phyloP scores from a whole-genome alignment of 2,329 filamentous ascomycete species.

The Pseudopithomyces maydicus region DNA sequence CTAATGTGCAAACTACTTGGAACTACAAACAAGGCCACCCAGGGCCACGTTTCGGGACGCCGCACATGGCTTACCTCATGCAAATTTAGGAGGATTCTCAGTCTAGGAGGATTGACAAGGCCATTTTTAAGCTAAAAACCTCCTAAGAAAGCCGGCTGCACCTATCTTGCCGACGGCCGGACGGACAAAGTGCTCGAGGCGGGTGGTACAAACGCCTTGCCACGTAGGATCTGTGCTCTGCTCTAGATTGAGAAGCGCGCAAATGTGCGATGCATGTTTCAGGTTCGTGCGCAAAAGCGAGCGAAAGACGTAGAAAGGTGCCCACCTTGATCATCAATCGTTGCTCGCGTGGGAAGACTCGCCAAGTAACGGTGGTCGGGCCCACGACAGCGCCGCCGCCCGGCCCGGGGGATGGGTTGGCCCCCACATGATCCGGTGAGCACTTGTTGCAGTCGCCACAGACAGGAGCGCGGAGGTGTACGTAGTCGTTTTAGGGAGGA shows the following conservation, averaged over 20 bases:
- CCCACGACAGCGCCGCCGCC: constrained; percentile 1
- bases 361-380: constrained; percentile 3
- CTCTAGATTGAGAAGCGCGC: background rate
- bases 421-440: constrained; percentile 18
- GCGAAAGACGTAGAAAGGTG: background rate
- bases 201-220: too few species aligned
- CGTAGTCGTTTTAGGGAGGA: constrained; percentile 2
- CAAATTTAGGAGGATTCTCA: too few species aligned
- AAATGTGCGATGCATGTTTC: constrained; percentile 1
- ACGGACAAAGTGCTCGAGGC: too few species aligned
- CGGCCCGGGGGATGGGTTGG: constrained; percentile 1
- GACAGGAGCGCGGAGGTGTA: constrained; percentile 8
- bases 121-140: too few species aligned
- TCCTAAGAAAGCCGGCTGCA: too few species aligned
- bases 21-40: too few species aligned
- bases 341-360: background rate
- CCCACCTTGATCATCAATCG: constrained; percentile 12
- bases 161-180: too few species aligned
- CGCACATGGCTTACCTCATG: too few species aligned
- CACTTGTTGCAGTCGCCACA: constrained; percentile 15
- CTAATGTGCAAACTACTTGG: too few species aligned
- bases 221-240: too few species aligned
- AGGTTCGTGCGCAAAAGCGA: background rate
- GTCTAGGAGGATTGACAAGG: too few species aligned
- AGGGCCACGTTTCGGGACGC: too few species aligned